These are phyloP conservation scores for Solanum chacoense DNA, from an alignment of 305 asterid species.

Conservation along the genomic window DNA sequence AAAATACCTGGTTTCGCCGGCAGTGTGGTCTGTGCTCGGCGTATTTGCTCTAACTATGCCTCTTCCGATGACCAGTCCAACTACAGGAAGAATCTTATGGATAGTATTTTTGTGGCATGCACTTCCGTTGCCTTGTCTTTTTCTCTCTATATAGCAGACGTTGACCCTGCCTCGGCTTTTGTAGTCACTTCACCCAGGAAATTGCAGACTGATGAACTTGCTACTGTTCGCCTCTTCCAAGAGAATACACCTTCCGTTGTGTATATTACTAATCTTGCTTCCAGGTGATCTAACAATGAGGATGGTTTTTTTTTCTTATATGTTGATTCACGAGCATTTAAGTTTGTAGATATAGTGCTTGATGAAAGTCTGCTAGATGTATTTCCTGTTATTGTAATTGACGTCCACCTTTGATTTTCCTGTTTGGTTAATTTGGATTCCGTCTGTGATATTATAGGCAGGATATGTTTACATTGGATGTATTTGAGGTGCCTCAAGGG, in stretches of 20 bases:
- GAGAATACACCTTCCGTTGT: slow-evolving; percentile 96
- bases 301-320: not conserved
- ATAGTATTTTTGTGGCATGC: slow-evolving; percentile 57
- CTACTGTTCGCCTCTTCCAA: slow-evolving; percentile 83
- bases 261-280: slow-evolving; percentile 83
- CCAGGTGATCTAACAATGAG: slow-evolving; percentile 31
- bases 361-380: not conserved
- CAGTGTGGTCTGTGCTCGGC: slow-evolving; percentile 23
- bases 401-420: not conserved
- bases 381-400: not conserved
- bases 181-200: slow-evolving; percentile 57
- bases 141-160: slow-evolving; percentile 40
- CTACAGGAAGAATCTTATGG: slow-evolving; percentile 45
- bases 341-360: not conserved
- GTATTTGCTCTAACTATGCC: slow-evolving; percentile 11
- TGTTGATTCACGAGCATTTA: not conserved
- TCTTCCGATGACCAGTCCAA: slow-evolving; percentile 14
- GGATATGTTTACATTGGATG: slow-evolving; percentile 88
- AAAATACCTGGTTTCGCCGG: slow-evolving; percentile 9
- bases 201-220: slow-evolving; percentile 90
- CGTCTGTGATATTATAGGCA: slow-evolving; percentile 37
- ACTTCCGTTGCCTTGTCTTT: slow-evolving; percentile 76
- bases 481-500: slow-evolving; percentile 95
- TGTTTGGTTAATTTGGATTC: not conserved
- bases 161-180: slow-evolving; percentile 74